Percentiles rank a stretch among this genome's conserved stretches.
These are phyloP conservation scores for Kodamaea sp. DNA, from an alignment of 1,139 yeast species.

Conservation along the genomic window DNA sequence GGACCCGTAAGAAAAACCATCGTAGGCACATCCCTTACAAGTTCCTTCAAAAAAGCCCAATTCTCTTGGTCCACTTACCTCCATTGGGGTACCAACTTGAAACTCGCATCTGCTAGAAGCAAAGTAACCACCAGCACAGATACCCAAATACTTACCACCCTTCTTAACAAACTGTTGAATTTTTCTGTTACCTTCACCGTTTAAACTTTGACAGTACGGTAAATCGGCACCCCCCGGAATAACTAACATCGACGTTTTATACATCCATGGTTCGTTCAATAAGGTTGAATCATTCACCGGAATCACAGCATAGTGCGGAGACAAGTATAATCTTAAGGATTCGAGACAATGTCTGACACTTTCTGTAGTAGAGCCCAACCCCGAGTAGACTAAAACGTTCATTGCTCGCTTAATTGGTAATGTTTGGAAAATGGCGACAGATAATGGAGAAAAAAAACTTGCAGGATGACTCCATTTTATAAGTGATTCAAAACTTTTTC, in stretches of 20 bases:
- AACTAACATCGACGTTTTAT: conserved; percentile 73
- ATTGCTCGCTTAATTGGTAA: conserved; percentile 26
- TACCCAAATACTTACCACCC: conserved; percentile 83
- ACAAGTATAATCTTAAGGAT: conserved; percentile 66
- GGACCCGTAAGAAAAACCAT: conserved; percentile 75
- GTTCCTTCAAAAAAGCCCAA: conserved; percentile 77
- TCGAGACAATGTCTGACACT: conserved; percentile 82
- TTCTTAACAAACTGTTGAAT: conserved; percentile 63
- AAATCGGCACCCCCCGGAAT: conserved; percentile 97
- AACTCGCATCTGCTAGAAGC: conserved; percentile 77
- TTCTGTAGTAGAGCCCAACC: conserved; percentile 84
- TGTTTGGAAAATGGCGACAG: no score
- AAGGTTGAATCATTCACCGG: conserved; percentile 63
- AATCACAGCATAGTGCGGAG: conserved; percentile 85
- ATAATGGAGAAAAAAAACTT: no score
- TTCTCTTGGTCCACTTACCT: conserved; percentile 83
- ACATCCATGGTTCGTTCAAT: conserved; percentile 81
- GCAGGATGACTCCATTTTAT: no score
- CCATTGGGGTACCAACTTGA: conserved; percentile 73
- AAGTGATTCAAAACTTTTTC: not conserved
- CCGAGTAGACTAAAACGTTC: conserved; percentile 82
- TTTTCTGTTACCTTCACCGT: conserved; percentile 62
- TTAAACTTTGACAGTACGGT: conserved; percentile 69
- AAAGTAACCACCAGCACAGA: conserved; percentile 97
- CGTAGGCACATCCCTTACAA: conserved; percentile 75